A percentile compares a stretch with the other conserved stretches of the same genome.
These are phyloP conservation scores for Scenedesmus sp. DNA, from an alignment of 163 green algal species.

Conservation along the genomic window DNA sequence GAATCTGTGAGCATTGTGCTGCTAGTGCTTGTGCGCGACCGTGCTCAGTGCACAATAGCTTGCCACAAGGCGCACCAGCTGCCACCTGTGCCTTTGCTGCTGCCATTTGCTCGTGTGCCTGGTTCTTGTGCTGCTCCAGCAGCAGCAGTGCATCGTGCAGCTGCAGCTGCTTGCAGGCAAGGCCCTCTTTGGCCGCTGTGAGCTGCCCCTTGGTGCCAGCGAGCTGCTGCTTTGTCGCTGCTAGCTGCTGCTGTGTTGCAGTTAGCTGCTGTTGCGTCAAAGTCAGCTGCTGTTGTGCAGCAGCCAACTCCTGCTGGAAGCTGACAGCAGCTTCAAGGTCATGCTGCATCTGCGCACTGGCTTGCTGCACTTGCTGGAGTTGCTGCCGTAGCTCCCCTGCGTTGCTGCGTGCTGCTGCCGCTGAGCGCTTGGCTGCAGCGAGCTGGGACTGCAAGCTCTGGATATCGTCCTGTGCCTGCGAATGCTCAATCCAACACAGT, in stretches of 20 bases:
- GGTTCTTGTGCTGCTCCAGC: constrained; percentile 23
- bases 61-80: not conserved
- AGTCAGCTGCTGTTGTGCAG: not conserved
- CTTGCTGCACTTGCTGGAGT: not conserved
- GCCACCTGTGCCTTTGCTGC: not conserved
- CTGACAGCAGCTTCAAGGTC: not conserved
- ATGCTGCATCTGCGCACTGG: constrained; percentile 20
- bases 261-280: not conserved
- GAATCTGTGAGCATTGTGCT: not conserved
- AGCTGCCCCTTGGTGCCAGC: not conserved
- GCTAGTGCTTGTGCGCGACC: not conserved
- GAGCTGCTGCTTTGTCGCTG: constrained; percentile 18
- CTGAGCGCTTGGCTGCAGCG: not conserved
- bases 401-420: not conserved
- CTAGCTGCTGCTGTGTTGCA: not conserved
- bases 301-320: not conserved
- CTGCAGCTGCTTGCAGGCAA: constrained; percentile 17
- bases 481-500: not conserved
- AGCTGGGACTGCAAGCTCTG: constrained; percentile 32
- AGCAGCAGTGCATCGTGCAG: not conserved
- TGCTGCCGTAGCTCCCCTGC: not conserved
- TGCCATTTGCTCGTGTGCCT: constrained; percentile 19
- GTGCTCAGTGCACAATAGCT: no score
- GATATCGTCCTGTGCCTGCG: constrained; percentile 30
- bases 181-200: not conserved